These are phyloP conservation scores for Wallacemonas sp. DNA, from an alignment of 208 protist species.

Conservation along the genomic window DNA sequence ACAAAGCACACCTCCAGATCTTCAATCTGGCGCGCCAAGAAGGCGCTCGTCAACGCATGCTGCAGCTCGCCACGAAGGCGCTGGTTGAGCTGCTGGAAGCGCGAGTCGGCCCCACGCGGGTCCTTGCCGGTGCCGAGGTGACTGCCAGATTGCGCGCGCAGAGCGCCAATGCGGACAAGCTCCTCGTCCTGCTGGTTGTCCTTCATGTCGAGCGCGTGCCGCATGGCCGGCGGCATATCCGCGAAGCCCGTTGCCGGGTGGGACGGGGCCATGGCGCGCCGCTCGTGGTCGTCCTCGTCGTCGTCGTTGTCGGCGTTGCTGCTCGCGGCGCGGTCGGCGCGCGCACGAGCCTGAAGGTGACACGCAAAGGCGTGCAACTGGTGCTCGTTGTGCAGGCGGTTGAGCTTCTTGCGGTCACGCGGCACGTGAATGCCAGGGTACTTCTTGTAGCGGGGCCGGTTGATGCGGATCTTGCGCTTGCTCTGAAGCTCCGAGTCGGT, in stretches of 20 bases:
- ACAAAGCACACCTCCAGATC: slow-evolving; percentile 77
- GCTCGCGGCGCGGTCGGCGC: slow-evolving; percentile 27
- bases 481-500: slow-evolving; percentile 52
- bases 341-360: slow-evolving; percentile 55
- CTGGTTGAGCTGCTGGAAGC: slow-evolving; percentile 69
- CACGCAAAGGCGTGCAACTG: slow-evolving; percentile 41
- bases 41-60: slow-evolving; percentile 83
- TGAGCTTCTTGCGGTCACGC: slow-evolving; percentile 73
- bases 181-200: slow-evolving; percentile 58
- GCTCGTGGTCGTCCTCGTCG: background rate
- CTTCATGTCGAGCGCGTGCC: slow-evolving; percentile 62
- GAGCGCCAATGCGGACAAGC: slow-evolving; percentile 36
- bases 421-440: slow-evolving; percentile 85
- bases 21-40: slow-evolving; percentile 75
- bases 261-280: slow-evolving; percentile 33
- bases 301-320: slow-evolving; percentile 7
- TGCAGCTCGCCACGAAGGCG: slow-evolving; percentile 79
- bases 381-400: slow-evolving; percentile 83
- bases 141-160: slow-evolving; percentile 4
- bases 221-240: slow-evolving; percentile 58
- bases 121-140: slow-evolving; percentile 19
- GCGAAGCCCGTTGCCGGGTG: slow-evolving; percentile 30
- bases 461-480: slow-evolving; percentile 46
- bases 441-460: slow-evolving; percentile 70
- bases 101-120: slow-evolving; percentile 63